Percentiles rank a stretch among this genome's conserved stretches.
Conservation (phyloP, 192 early-diverging fungal genomes). For the Coemansia aciculifera region DNA sequence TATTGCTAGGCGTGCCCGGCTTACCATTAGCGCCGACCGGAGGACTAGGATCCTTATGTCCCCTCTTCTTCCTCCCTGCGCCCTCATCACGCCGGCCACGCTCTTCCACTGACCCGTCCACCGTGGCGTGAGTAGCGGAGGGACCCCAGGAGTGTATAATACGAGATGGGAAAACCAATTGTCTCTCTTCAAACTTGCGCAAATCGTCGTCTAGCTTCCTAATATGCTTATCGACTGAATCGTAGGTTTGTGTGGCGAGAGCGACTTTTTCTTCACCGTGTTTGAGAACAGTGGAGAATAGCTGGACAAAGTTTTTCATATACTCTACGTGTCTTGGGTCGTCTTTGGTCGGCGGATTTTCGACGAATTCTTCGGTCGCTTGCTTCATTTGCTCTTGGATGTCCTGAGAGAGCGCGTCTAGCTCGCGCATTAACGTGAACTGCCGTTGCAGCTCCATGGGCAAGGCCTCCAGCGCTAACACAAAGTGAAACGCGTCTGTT, state of each 20-base stretch:
- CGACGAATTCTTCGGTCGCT: slow-evolving; percentile 73
- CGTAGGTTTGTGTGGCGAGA: slow-evolving; percentile 89
- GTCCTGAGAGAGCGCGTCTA: slow-evolving; percentile 75
- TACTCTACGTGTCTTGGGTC: slow-evolving; percentile 54
- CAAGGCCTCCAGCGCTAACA: slow-evolving; percentile 70
- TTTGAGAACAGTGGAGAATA: slow-evolving; percentile 76
- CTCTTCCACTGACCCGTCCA: neutral
- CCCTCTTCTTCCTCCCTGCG: neutral
- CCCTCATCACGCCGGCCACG: neutral
- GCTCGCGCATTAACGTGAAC: slow-evolving; percentile 92
- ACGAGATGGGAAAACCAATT: slow-evolving; percentile 62
- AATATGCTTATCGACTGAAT: slow-evolving; percentile 91
- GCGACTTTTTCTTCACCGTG: slow-evolving; percentile 93
- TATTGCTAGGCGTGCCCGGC: neutral
- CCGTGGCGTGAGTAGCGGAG: neutral
- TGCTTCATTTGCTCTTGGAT: slow-evolving; percentile 68
- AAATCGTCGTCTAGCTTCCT: slow-evolving; percentile 89
- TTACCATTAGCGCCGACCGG: neutral
- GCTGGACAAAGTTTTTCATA: slow-evolving; percentile 50
- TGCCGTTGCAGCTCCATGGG: slow-evolving; percentile 80
- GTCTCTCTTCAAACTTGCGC: slow-evolving; percentile 88
- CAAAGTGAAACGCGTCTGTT: slow-evolving; percentile 7
- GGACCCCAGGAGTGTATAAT: slow-evolving; percentile 46
- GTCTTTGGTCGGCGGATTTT: slow-evolving; percentile 54
- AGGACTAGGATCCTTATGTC: slow-evolving; percentile 1